These are phyloP conservation scores for Clonostachys rhizophaga DNA, from an alignment of 2,329 filamentous ascomycete species.

Conservation along the genomic window DNA sequence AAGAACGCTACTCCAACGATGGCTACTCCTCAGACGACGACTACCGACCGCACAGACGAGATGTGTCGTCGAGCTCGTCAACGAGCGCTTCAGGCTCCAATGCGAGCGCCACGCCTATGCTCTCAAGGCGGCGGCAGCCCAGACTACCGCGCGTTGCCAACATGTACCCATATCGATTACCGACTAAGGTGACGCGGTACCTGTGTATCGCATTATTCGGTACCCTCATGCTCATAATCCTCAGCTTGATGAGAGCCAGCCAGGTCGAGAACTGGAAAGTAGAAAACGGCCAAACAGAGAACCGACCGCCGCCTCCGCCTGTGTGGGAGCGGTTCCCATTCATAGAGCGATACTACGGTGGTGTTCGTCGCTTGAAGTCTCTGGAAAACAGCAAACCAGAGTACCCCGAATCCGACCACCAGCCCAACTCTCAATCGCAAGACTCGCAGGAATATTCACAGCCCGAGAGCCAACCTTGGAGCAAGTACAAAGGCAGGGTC, in stretches of 20 bases:
- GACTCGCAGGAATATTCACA: slow-evolving; percentile 1
- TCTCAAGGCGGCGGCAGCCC: slow-evolving; percentile 26
- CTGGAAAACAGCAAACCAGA: slow-evolving; percentile 68
- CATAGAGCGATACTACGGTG: slow-evolving; percentile 84
- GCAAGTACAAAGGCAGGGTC: slow-evolving; percentile 16
- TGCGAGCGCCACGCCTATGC: slow-evolving; percentile 36
- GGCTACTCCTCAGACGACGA: slow-evolving; percentile 24
- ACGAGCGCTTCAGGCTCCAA: slow-evolving; percentile 43
- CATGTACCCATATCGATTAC: slow-evolving; percentile 55
- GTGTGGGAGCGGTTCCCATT: slow-evolving; percentile 85
- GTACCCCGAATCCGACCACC: slow-evolving; percentile 60
- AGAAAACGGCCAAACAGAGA: slow-evolving; percentile 42
- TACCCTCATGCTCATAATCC: slow-evolving; percentile 70
- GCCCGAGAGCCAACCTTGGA: slow-evolving; percentile 23
- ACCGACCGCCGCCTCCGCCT: slow-evolving; percentile 54
- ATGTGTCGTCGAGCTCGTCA: slow-evolving; percentile 42
- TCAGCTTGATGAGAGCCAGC: slow-evolving; percentile 70
- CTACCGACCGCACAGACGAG: slow-evolving; percentile 10
- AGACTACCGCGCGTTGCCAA: slow-evolving; percentile 10
- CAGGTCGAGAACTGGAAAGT: slow-evolving; percentile 62
- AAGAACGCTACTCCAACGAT: slow-evolving; percentile 48
- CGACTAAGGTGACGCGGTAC: slow-evolving; percentile 71
- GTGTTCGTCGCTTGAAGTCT: slow-evolving; percentile 67
- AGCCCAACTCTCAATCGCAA: slow-evolving; percentile 1
- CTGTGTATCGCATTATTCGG: slow-evolving; percentile 69